These are phyloP conservation scores for Smittium culicis DNA, from an alignment of 371 early-diverging fungal genomes.

Conservation along the genomic window DNA sequence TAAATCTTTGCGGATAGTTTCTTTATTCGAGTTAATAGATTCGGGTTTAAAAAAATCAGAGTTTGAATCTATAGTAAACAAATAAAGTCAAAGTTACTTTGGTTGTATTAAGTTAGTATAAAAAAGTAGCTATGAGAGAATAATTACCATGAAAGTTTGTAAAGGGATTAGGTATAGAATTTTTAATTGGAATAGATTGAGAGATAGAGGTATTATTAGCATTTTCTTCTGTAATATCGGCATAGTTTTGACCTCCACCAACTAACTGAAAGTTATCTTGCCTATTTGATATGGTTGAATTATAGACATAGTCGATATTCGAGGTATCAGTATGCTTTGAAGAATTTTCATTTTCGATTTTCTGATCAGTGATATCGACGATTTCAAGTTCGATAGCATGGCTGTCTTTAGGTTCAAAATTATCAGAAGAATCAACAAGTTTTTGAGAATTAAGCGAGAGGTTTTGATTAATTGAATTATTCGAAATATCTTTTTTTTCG, in stretches of 20 bases:
- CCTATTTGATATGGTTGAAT: too few species aligned
- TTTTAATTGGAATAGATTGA: neutral
- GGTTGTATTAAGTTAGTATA: neutral
- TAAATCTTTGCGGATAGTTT: neutral
- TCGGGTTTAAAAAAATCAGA: neutral
- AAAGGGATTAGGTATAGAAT: neutral
- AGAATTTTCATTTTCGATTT: too few species aligned
- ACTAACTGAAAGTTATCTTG: too few species aligned
- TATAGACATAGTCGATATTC: too few species aligned
- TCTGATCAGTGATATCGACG: neutral
- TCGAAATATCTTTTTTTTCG: neutral
- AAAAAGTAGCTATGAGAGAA: too few species aligned
- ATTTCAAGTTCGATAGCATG: neutral
- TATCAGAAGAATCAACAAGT: too few species aligned
- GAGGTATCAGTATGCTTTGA: too few species aligned
- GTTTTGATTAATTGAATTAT: neutral
- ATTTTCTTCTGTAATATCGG: neutral
- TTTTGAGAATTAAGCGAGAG: too few species aligned
- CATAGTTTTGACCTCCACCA: neutral
- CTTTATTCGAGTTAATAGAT: neutral
- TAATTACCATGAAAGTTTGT: too few species aligned
- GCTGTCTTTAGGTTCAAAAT: neutral
- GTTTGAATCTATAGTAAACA: neutral
- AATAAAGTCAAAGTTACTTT: neutral
- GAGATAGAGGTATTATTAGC: neutral